Evolutionary conservation across 148 eudicot genomes (phyloP), one percentile per base, ranked within the genome.

Genomic region (Fallopia convolvulus): DNA sequence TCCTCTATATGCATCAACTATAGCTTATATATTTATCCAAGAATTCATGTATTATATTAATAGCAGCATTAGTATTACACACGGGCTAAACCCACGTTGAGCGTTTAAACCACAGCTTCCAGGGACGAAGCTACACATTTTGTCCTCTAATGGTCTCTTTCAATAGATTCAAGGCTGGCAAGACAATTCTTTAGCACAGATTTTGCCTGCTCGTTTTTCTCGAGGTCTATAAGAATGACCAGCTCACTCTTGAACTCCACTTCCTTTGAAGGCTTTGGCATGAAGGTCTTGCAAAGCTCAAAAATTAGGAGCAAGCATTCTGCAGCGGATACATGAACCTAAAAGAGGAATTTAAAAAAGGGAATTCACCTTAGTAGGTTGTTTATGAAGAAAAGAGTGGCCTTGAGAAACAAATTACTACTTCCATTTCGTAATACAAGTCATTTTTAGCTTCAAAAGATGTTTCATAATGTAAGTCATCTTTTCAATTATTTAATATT

Each of bases 121-220:
- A 8, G 17, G 56, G 18, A 55, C 7, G 21, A 52, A 52, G 58
- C 58, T 52, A 17, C 9, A 55, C 61, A 18, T 5, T 20, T 15
- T 20, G 61, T 61, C 36, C 6, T 61, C 15, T 61, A 23, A 72
- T 36, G 65, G 23, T 47, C 53, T 36, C 33, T 55, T 76, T 86
- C 77, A 60, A 90, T 75, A 61, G 72, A 82, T 63, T 88, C 87
- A 9, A 94, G 86, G 79, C 83, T 83, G 81, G 82, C 88, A 32
- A 83, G 78, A 77, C 92, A 92, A 60, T 86, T 88, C 82, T 89
- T 92, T 41, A 94, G 74, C 72, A 83, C 63, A 12, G 91, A 89
- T 85, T 92, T 94, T 17, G 98, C 98, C 78, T 86, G 90, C 58
- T 90, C 97, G 17, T 87, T 94, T 72, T 89, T 94, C 75, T 94